A percentile compares a stretch with the other conserved stretches of the same genome.
These are phyloP conservation scores for Vittaforma corneae DNA, from an alignment of 371 early-diverging fungal genomes.

Conservation along the genomic window DNA sequence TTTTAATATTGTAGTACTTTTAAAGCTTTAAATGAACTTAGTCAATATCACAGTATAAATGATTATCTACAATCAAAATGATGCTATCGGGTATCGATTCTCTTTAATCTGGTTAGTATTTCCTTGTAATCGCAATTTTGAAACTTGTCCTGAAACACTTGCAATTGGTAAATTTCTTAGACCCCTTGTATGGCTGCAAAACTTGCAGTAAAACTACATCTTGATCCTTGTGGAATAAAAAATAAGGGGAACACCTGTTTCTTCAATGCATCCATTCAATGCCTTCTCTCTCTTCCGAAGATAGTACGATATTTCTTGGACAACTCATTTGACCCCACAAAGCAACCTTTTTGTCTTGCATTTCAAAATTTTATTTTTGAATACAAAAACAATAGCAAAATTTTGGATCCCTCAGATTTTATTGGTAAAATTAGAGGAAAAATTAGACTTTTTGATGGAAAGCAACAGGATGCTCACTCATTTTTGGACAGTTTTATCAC, in stretches of 20 bases:
- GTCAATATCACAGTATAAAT: no score
- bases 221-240: constrained; percentile 36
- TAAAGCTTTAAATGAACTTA: no score
- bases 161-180: no score
- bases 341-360: constrained; percentile 32
- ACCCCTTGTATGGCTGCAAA: constrained; percentile 1
- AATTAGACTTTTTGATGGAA: constrained; percentile 49
- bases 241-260: constrained; percentile 53
- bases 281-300: constrained; percentile 29
- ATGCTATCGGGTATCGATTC: no score
- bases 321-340: constrained; percentile 17
- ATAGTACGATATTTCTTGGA: constrained; percentile 27
- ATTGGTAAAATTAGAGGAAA: constrained; percentile 22
- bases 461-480: constrained; percentile 51
- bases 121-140: no score
- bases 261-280: constrained; percentile 54
- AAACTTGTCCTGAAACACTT: no score
- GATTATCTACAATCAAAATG: no score
- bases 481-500: constrained; percentile 41
- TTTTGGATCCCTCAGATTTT: constrained; percentile 36
- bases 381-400: constrained; percentile 20
- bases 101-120: no score
- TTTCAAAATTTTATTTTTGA: constrained; percentile 43
- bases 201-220: neutral
- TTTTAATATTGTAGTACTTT: no score